A percentile compares a stretch with the other conserved stretches of the same genome.
These are phyloP conservation scores for Malassezia sp. DNA, from an alignment of 1,284 basidiomycete genomes.

Conservation along the genomic window DNA sequence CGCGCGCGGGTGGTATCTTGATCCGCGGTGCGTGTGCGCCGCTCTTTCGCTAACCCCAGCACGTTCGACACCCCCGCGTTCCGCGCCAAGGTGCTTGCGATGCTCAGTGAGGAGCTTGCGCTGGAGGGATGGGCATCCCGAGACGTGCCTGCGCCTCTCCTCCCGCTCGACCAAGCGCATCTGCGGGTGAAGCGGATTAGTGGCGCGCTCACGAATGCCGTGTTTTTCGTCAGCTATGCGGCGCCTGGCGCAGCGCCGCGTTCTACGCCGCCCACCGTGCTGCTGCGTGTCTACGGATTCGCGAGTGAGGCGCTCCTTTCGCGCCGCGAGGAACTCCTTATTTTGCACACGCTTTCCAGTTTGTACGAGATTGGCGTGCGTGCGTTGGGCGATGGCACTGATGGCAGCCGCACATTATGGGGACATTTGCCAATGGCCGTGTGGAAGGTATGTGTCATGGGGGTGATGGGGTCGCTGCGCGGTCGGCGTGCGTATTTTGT, in stretches of 20 bases:
- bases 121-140: conserved; percentile 31
- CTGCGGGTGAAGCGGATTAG: conserved; percentile 35
- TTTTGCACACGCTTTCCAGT: conserved; percentile 42
- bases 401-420: conserved; percentile 44
- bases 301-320: conserved; percentile 38
- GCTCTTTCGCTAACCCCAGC: conserved; percentile 7
- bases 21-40: conserved; percentile 24
- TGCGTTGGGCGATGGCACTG: too few relatives aligned
- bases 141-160: conserved; percentile 19
- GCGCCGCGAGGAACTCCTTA: conserved; percentile 39
- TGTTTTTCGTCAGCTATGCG: conserved; percentile 42
- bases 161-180: conserved; percentile 21
- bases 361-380: conserved; percentile 46
- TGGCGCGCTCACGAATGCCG: conserved; percentile 41
- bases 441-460: conserved; percentile 25
- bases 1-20: conserved; percentile 34
- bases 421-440: conserved; percentile 44
- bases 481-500: too few relatives aligned
- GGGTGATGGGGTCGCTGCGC: too few relatives aligned
- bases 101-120: conserved; percentile 29
- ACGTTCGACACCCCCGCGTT: conserved; percentile 27
- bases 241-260: background rate
- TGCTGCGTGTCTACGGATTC: conserved; percentile 41
- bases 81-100: conserved; percentile 23
- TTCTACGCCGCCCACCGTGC: conserved; percentile 33